These are phyloP conservation scores for Talaromyces trachyspermus DNA, from an alignment of 495 filamentous ascomycete genomes.

Conservation along the genomic window DNA sequence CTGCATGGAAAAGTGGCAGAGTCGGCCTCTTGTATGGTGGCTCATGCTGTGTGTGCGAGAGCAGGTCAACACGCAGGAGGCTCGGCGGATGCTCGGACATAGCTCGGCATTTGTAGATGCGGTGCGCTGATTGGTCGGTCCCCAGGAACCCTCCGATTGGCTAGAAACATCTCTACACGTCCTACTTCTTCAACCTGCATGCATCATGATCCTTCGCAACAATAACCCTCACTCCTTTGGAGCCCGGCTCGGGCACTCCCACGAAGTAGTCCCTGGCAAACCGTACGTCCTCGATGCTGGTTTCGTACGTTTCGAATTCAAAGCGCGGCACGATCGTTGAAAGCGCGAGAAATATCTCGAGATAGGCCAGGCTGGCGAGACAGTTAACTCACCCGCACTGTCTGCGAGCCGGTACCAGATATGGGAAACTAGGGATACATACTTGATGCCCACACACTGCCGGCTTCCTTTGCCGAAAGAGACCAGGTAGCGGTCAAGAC, in stretches of 20 bases:
- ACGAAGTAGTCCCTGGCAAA: conserved; percentile 4
- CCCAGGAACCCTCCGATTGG: too few species aligned
- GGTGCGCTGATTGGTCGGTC: too few species aligned
- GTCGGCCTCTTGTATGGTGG: too few species aligned
- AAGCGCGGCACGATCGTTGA: conserved; percentile 20
- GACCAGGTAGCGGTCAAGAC: conserved; percentile 19
- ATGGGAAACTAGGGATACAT: conserved; percentile 9
- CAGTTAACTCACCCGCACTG: neutral
- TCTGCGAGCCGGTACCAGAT: too few species aligned
- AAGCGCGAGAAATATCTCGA: conserved; percentile 26
- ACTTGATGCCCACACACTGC: conserved; percentile 25
- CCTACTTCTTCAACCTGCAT: too few species aligned
- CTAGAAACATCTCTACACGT: too few species aligned
- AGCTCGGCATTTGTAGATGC: too few species aligned
- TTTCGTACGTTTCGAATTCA: conserved; percentile 31
- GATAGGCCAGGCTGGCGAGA: conserved; percentile 21
- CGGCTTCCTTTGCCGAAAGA: conserved; percentile 20
- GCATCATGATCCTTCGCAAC: too few species aligned
- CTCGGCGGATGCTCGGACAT: too few species aligned
- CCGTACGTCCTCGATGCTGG: conserved; percentile 24
- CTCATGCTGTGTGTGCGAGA: too few species aligned
- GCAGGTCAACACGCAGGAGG: too few species aligned
- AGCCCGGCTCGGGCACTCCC: conserved; percentile 5
- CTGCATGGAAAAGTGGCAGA: too few species aligned
- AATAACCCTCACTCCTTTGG: conserved; percentile 1